Conservation (phyloP, 306 rosid genomes). For the Ammopiptanthus mongolicus region DNA sequence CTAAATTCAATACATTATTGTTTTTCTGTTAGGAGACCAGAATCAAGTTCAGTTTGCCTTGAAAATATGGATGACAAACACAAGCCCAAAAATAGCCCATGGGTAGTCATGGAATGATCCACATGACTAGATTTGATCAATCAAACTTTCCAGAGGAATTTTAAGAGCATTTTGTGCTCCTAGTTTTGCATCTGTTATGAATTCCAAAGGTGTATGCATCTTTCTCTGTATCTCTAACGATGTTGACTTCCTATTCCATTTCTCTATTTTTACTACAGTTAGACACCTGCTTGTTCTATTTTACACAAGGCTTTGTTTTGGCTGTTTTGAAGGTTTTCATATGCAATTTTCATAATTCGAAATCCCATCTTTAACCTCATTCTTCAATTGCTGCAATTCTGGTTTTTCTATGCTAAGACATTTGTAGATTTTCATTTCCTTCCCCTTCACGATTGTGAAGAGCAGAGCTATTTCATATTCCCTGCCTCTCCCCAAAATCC, state of each 20-base stretch:
- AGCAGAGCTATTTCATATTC: not conserved
- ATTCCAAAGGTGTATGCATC: too few species aligned
- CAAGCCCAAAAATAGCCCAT: not conserved
- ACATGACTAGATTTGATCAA: not conserved
- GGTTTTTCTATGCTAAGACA: not conserved
- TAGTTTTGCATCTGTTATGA: too few species aligned
- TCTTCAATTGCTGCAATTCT: not conserved
- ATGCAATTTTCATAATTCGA: not conserved
- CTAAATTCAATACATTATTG: not conserved
- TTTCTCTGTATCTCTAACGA: too few species aligned
- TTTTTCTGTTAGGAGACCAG: not conserved
- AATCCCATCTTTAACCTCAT: not conserved
- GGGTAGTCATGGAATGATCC: not conserved
- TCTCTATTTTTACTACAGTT: too few species aligned
- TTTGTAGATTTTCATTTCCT: not conserved
- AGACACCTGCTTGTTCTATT: too few species aligned
- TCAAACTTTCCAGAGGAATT: not conserved
- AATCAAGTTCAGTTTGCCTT: not conserved
- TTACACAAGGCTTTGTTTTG: not conserved
- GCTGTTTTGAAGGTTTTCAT: not conserved
- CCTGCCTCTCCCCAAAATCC: not conserved
- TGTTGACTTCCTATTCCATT: too few species aligned
- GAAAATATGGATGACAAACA: not conserved
- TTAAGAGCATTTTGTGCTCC: too few species aligned
- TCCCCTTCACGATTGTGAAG: not conserved